Conservation (phyloP, 768 basidiomycete species). For the Termitomyces sp. region DNA sequence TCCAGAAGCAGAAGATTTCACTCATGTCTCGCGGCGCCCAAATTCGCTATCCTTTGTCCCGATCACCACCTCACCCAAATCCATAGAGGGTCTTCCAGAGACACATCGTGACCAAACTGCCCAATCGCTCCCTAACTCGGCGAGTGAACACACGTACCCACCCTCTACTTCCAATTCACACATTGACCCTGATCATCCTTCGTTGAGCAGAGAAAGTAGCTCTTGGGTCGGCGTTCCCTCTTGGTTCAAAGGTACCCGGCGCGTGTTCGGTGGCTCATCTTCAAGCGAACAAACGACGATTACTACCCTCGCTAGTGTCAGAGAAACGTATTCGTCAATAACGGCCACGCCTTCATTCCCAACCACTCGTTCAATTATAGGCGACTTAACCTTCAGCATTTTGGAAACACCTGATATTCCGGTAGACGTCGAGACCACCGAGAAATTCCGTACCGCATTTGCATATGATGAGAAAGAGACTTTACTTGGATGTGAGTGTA, state of each 20-base stretch:
- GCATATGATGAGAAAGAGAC: conserved; percentile 87
- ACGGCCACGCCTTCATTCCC: conserved; percentile 25
- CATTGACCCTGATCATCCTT: conserved; percentile 44
- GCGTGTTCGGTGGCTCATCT: conserved; percentile 32
- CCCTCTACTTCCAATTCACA: conserved; percentile 57
- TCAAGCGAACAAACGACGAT: conserved; percentile 25
- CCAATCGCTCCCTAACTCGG: conserved; percentile 22
- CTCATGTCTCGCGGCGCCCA: conserved; percentile 60
- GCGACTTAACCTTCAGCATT: conserved; percentile 76
- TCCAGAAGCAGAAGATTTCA: conserved; percentile 59
- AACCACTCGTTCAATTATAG: conserved; percentile 35
- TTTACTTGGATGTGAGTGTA: conserved; percentile 78
- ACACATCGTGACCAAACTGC: conserved; percentile 8
- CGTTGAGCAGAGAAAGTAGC: conserved; percentile 46
- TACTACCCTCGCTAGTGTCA: conserved; percentile 37
- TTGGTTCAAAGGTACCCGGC: conserved; percentile 59
- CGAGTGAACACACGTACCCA: conserved; percentile 71
- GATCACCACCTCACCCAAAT: conserved; percentile 42
- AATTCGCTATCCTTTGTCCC: conserved; percentile 60
- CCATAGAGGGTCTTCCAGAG: conserved; percentile 15
- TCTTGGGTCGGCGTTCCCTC: conserved; percentile 71
- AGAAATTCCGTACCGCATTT: conserved; percentile 80
- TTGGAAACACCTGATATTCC: conserved; percentile 68
- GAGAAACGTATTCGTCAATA: conserved; percentile 57
- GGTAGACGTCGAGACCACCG: conserved; percentile 59